Percentiles rank a stretch among this genome's conserved stretches.
Conservation (phyloP, 225 moss, liverwort and hornwort genomes). For the Pseudoscleropodium purum region DNA sequence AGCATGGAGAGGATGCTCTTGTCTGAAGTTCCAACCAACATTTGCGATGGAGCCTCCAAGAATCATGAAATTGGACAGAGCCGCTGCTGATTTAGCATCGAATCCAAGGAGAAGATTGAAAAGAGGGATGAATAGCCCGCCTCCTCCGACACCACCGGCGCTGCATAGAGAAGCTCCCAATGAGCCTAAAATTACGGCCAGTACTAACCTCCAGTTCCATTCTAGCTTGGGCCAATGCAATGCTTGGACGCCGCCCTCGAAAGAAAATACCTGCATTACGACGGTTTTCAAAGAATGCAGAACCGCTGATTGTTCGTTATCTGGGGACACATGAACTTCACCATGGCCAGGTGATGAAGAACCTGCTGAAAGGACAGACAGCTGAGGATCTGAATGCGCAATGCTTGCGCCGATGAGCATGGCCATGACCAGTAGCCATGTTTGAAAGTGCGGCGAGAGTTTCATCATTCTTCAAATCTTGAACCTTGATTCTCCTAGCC, state of each 20-base stretch:
- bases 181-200: slow-evolving; percentile 25
- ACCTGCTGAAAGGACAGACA: not conserved
- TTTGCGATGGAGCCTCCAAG: slow-evolving; percentile 42
- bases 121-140: slow-evolving; percentile 47
- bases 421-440: not conserved
- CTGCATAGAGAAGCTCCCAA: slow-evolving; percentile 44
- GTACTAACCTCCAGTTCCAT: slow-evolving; percentile 10
- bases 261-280: not conserved
- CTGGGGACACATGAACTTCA: not conserved
- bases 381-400: not conserved
- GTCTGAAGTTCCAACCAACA: slow-evolving; percentile 28
- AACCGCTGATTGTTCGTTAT: not conserved
- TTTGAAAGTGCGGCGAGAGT: not conserved
- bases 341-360: not conserved
- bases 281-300: not conserved
- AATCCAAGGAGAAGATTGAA: slow-evolving; percentile 48
- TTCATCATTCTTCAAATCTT: not conserved
- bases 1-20: slow-evolving; percentile 22
- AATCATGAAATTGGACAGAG: slow-evolving; percentile 56
- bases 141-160: slow-evolving; percentile 48
- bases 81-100: slow-evolving; percentile 44
- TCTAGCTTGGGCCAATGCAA: slow-evolving; percentile 35
- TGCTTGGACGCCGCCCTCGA: not conserved
- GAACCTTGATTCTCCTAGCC: not conserved
- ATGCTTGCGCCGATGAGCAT: slow-evolving; percentile 11